phyloP scores from a whole-genome alignment of 148 eudicot genomes.

The Fallopia convolvulus region DNA sequence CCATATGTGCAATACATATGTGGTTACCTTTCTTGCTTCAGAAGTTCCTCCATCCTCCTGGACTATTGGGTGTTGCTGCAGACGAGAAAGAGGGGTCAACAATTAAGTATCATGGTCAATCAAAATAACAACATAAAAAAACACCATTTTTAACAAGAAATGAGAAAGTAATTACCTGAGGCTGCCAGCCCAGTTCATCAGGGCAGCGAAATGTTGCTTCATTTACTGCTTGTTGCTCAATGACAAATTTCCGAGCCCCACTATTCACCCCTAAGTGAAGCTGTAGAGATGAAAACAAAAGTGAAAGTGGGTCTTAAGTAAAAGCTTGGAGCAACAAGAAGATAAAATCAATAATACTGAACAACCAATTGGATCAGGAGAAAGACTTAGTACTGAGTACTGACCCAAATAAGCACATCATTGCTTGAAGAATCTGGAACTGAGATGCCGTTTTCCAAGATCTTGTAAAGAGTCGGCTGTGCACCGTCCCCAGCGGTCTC shows the following conservation, averaged over 20 bases:
- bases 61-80: constrained; percentile 45
- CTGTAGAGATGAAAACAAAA: constrained; percentile 22
- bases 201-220: constrained; percentile 85
- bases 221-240: constrained; percentile 67
- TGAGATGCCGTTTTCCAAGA: constrained; percentile 30
- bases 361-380: neutral
- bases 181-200: constrained; percentile 85
- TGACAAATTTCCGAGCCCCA: constrained; percentile 48
- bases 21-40: constrained; percentile 40
- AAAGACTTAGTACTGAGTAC: constrained; percentile 23
- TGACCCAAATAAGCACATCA: constrained; percentile 50
- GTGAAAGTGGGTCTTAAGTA: neutral
- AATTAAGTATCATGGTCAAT: neutral
- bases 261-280: constrained; percentile 68
- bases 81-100: neutral
- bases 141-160: neutral
- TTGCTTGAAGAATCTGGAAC: constrained; percentile 15
- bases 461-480: constrained; percentile 35
- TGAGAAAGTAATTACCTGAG: constrained; percentile 39
- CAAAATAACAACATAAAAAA: neutral
- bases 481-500: constrained; percentile 77
- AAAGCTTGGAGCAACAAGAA: neutral
- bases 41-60: constrained; percentile 46
- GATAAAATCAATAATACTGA: neutral
- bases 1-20: neutral